Percentiles rank a stretch among this genome's conserved stretches.
These are phyloP conservation scores for Boletus rex-veris DNA, from an alignment of 768 basidiomycete genomes.

Conservation along the genomic window DNA sequence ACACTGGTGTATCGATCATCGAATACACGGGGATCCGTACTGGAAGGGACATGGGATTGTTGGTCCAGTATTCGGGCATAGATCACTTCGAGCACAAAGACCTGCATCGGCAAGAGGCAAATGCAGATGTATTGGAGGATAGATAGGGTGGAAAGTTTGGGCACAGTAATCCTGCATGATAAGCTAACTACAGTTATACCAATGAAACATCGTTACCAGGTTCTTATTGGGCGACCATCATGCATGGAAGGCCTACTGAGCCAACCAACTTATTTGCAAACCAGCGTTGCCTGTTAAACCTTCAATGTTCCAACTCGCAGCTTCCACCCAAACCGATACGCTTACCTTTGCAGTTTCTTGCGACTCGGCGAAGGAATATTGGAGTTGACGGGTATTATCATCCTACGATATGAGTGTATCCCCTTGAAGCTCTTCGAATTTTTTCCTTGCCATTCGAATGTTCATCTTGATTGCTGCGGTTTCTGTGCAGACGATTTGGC, in stretches of 20 bases:
- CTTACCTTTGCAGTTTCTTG: background rate
- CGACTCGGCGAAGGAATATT: background rate
- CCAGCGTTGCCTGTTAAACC: background rate
- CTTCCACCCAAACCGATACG: background rate
- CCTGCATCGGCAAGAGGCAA: slow-evolving; percentile 38
- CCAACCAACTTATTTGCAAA: background rate
- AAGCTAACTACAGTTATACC: slow-evolving; percentile 8
- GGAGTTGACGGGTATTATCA: background rate
- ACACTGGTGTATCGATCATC: slow-evolving; percentile 48
- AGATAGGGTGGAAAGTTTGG: background rate
- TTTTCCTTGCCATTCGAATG: slow-evolving; percentile 77
- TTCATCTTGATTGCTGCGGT: slow-evolving; percentile 86
- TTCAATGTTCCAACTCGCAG: background rate
- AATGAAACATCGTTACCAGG: background rate
- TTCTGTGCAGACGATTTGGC: slow-evolving; percentile 46
- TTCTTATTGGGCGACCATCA: background rate
- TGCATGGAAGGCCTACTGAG: background rate
- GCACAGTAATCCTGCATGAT: slow-evolving; percentile 5
- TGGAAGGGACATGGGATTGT: slow-evolving; percentile 27
- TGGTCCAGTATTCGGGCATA: slow-evolving; percentile 54
- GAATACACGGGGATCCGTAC: slow-evolving; percentile 42
- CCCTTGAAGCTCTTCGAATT: slow-evolving; percentile 87
- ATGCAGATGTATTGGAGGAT: slow-evolving; percentile 45
- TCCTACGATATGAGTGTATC: slow-evolving; percentile 46
- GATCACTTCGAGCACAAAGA: slow-evolving; percentile 44